A percentile compares a stretch with the other conserved stretches of the same genome.
These are phyloP conservation scores for Oxytropis ochrocephala DNA, from an alignment of 306 rosid genomes.

Conservation along the genomic window DNA sequence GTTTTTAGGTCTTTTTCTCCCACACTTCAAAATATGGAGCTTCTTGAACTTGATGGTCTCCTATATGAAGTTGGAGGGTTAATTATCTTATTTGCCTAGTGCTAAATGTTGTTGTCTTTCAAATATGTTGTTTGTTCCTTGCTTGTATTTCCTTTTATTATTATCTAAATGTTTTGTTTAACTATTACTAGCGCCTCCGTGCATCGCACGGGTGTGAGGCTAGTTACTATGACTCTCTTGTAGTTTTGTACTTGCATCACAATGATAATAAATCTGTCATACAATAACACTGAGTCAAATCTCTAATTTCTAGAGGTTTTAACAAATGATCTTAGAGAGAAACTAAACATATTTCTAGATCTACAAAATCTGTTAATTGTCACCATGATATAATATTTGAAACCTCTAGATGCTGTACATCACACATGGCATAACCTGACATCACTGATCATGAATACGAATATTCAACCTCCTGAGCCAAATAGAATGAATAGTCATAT, in stretches of 20 bases:
- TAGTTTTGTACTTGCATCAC: constrained; percentile 21
- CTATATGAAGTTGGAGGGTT: too few species aligned
- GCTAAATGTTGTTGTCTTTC: too few species aligned
- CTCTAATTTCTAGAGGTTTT: neutral
- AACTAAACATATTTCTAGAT: neutral
- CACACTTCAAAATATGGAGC: too few species aligned
- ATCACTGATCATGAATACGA: constrained; percentile 24
- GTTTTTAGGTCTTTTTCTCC: too few species aligned
- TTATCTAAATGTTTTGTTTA: too few species aligned
- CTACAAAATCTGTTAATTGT: constrained; percentile 5
- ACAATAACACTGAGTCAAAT: neutral
- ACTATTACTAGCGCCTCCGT: too few species aligned
- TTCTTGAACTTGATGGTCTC: too few species aligned
- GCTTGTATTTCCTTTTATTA: too few species aligned
- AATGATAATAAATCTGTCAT: neutral
- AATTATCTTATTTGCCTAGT: too few species aligned
- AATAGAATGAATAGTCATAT: constrained; percentile 52
- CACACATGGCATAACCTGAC: neutral
- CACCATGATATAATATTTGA: neutral
- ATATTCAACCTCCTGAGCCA: constrained; percentile 57
- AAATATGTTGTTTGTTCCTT: too few species aligned
- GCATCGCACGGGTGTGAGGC: too few species aligned
- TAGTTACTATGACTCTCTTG: constrained; percentile 19
- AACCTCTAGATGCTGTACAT: neutral
- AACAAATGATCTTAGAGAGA: neutral